Base-by-base conservation (phyloP, 768 basidiomycete genomes). In the Lactarius psammicola region DNA sequence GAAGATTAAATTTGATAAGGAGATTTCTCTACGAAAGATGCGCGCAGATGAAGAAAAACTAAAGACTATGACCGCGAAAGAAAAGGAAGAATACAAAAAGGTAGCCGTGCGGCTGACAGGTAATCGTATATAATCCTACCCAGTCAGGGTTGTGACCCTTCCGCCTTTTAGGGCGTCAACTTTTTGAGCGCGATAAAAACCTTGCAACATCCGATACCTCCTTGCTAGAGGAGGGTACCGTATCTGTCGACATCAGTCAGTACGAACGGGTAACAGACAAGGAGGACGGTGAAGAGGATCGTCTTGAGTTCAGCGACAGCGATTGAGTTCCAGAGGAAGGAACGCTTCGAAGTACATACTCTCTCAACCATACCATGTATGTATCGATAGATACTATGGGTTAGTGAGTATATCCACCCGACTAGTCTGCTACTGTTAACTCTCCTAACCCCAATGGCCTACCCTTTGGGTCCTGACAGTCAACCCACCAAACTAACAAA, bases 201-300 rank as follows among this genome's bases (percentile, higher is more conserved):
- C 80, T 95, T 38, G 85, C 79, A 4, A 77, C 78, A 10, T 88
- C 92, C 56, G 96, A 98, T 62, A 91, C 92, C 68, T 82, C 77
- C 17, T 80, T 95, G 42, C 76, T 89, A 72, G 95, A 98, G 75
- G 96, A 95, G 73, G 95, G 87, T 30, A 84, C 86, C 0, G 86
- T 90, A 61, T 92, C 91, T 26, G 92, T 98, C 59, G 95, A 98
- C 75, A 76, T 92, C 72, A 91, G 87, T 69, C 89, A 95, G 74
- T 99, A 95, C 71, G 90, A 94, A 62, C 83, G 95, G 68, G 82
- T 81, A 63, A 75, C 49, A 72, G 77, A 58, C 23, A 76, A 78
- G 74, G 88, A 80, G 26, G 89, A 92, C 36, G 86, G 88, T 59
- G 87, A 85, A 59, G 82, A 87, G 66, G 84, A 83, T 28, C 76